phyloP scores from a whole-genome alignment of 257 asterid species.

The Capsicum rhomboideum region DNA sequence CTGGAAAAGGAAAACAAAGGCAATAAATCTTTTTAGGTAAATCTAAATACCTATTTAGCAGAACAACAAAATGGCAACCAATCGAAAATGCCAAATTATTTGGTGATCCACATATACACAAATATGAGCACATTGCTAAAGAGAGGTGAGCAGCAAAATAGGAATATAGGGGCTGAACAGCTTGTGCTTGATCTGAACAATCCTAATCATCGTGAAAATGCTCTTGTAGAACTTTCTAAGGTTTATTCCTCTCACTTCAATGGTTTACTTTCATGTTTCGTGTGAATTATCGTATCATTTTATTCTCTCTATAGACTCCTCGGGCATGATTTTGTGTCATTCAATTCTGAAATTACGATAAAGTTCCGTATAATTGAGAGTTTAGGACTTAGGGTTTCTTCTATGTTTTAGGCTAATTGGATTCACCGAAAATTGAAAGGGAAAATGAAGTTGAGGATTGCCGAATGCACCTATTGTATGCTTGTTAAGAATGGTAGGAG shows the following conservation, averaged over 20 bases:
- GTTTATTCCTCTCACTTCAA: background rate
- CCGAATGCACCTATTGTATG: background rate
- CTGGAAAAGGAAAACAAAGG: background rate
- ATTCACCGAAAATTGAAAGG: background rate
- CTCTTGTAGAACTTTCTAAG: conserved; percentile 18
- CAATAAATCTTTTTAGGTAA: background rate
- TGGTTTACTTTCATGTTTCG: background rate
- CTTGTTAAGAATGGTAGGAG: background rate
- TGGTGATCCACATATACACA: background rate
- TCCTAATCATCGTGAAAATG: conserved; percentile 11
- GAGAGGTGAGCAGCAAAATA: background rate
- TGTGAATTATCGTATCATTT: too few relatives aligned
- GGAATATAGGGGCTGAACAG: background rate
- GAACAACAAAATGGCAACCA: background rate
- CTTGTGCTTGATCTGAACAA: too few relatives aligned
- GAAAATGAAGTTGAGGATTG: background rate
- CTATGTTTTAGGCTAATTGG: background rate
- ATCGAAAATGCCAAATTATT: background rate
- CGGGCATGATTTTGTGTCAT: too few relatives aligned
- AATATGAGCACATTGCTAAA: background rate
- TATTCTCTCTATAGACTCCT: too few relatives aligned
- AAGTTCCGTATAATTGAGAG: background rate
- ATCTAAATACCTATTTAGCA: background rate
- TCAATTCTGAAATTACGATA: too few relatives aligned
- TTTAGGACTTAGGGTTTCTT: background rate